Conservation (phyloP, 2,329 filamentous ascomycete genomes). For the Pseudovirgaria hyperparasitica region DNA sequence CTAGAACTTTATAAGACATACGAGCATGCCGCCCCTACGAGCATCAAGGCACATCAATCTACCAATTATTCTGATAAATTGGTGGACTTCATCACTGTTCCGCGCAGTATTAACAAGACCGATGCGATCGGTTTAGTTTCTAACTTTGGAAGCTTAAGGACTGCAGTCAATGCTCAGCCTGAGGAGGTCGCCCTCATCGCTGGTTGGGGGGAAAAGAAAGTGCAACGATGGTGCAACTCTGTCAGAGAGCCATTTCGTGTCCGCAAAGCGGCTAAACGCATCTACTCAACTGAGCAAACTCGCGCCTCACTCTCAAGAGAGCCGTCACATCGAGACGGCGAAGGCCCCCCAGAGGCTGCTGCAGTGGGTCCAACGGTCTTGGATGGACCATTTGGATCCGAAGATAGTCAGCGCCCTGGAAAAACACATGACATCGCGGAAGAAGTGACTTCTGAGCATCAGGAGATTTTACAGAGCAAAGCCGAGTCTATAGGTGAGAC, state of each 20-base stretch:
- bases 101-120: conserved; percentile 83
- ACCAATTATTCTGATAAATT: conserved; percentile 75
- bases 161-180: conserved; percentile 73
- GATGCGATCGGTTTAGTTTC: conserved; percentile 84
- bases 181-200: conserved; percentile 77
- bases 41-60: conserved; percentile 76
- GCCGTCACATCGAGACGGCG: conserved; percentile 15
- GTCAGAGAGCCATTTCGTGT: conserved; percentile 78
- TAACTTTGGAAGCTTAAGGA: conserved; percentile 79
- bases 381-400: conserved; percentile 25
- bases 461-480: conserved; percentile 29
- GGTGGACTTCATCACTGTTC: conserved; percentile 85
- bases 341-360: conserved; percentile 8
- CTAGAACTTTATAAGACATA: conserved; percentile 91
- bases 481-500: conserved; percentile 32
- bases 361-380: conserved; percentile 7
- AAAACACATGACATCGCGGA: too few relatives aligned
- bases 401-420: too few relatives aligned
- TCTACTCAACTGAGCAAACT: conserved; percentile 23
- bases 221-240: conserved; percentile 69
- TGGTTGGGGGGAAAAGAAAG: conserved; percentile 94
- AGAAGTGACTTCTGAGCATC: conserved; percentile 13
- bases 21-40: conserved; percentile 69
- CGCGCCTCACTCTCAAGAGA: conserved; percentile 13
- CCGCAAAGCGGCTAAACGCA: conserved; percentile 52